Evolutionary conservation across 345 rosid species (phyloP).

Genomic region (Carallia pectinifolia): DNA sequence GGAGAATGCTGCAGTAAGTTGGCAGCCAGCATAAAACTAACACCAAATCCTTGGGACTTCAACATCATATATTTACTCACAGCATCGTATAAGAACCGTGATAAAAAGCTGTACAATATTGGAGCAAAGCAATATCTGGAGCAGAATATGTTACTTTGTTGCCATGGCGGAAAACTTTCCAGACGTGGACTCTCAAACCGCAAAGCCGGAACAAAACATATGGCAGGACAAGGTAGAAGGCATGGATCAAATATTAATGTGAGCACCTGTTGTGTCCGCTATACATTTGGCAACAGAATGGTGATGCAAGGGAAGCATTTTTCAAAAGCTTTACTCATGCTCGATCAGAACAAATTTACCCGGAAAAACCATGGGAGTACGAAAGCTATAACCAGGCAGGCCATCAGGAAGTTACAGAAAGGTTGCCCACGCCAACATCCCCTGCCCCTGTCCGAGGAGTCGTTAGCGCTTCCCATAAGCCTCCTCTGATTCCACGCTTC

Average conservation of each 20-base stretch:
- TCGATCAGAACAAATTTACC: constrained; percentile 44
- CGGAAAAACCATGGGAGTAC: constrained; percentile 75
- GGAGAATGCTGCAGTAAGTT: too few species aligned
- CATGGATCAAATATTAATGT: not conserved
- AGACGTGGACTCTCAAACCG: too few species aligned
- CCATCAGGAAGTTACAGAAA: constrained; percentile 70
- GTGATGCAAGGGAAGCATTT: constrained; percentile 1
- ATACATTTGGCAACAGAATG: not conserved
- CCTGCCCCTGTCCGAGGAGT: constrained; percentile 21
- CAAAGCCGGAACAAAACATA: too few species aligned
- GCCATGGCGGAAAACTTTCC: too few species aligned
- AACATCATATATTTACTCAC: too few species aligned
- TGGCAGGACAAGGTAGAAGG: not conserved
- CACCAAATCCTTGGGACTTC: too few species aligned
- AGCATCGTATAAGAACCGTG: not conserved
- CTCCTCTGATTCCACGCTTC: constrained; percentile 51
- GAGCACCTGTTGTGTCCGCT: not conserved
- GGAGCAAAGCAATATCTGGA: not conserved
- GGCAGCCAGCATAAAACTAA: too few species aligned
- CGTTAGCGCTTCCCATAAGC: constrained; percentile 10
- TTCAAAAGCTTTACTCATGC: not conserved
- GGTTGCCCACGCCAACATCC: constrained; percentile 69
- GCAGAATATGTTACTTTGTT: too few species aligned
- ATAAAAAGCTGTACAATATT: not conserved
- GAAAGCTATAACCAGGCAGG: constrained; percentile 65